phyloP scores from a whole-genome alignment of 1,284 basidiomycete species.

The Moesziomyces sp. region DNA sequence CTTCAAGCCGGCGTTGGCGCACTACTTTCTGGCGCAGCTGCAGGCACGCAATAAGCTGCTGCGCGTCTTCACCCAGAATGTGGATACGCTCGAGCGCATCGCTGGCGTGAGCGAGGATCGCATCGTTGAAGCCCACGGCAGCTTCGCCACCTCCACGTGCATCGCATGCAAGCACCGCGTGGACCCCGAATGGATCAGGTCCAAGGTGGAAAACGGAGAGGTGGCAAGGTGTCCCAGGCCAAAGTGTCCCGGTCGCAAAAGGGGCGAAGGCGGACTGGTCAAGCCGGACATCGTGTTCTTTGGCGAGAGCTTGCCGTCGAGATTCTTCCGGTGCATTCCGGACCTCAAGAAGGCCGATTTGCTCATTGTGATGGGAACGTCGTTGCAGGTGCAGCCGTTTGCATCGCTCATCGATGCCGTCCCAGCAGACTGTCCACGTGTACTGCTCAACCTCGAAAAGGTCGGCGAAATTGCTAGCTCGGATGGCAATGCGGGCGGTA shows the following conservation, averaged over 20 bases:
- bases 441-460: slow-evolving; percentile 72
- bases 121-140: slow-evolving; percentile 94
- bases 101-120: slow-evolving; percentile 80
- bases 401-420: slow-evolving; percentile 71
- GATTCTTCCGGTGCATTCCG: slow-evolving; percentile 61
- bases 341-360: slow-evolving; percentile 77
- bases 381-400: slow-evolving; percentile 76
- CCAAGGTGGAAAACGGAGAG: slow-evolving; percentile 47
- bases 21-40: slow-evolving; percentile 87
- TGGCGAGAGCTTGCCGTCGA: slow-evolving; percentile 62
- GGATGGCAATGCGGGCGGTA: slow-evolving; percentile 69
- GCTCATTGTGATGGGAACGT: slow-evolving; percentile 91
- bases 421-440: slow-evolving; percentile 68
- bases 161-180: slow-evolving; percentile 52
- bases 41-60: slow-evolving; percentile 76
- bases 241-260: slow-evolving; percentile 26
- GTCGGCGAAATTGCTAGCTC: slow-evolving; percentile 70
- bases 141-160: slow-evolving; percentile 68
- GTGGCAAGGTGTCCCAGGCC: slow-evolving; percentile 56
- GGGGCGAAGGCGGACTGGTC: slow-evolving; percentile 41
- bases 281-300: slow-evolving; percentile 68
- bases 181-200: slow-evolving; percentile 52
- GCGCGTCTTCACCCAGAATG: slow-evolving; percentile 80
- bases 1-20: slow-evolving; percentile 86
- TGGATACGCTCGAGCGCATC: slow-evolving; percentile 89